Evolutionary conservation across 768 basidiomycete species (phyloP).

Genomic region (Hortiboletus flavorubellus): DNA sequence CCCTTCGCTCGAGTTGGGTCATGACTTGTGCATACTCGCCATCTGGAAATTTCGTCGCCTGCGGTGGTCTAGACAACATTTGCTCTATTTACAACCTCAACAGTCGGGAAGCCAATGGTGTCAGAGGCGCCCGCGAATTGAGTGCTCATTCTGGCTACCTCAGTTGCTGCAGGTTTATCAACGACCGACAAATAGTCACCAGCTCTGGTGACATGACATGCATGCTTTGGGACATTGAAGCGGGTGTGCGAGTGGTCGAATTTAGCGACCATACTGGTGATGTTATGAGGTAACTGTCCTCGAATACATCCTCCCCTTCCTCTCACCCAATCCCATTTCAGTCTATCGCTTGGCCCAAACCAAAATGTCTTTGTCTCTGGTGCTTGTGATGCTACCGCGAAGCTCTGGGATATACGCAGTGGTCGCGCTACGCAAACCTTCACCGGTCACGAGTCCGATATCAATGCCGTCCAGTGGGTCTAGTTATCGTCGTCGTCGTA

Average conservation of each 20-base stretch:
- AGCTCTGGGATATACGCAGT: conserved; percentile 98
- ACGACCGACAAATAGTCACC: conserved; percentile 97
- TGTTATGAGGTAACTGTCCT: conserved; percentile 86
- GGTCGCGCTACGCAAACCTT: conserved; percentile 99
- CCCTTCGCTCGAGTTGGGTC: conserved; percentile 96
- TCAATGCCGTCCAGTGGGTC: conserved; percentile 96
- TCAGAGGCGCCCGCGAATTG: conserved; percentile 90
- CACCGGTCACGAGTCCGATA: conserved; percentile 97
- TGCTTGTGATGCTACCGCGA: conserved; percentile 97
- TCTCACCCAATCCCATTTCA: conserved; percentile 32
- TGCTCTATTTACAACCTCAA: conserved; percentile 97
- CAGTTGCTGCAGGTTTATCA: conserved; percentile 97
- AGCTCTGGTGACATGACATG: conserved; percentile 99
- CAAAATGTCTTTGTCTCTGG: conserved; percentile 98
- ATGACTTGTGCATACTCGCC: conserved; percentile 99
- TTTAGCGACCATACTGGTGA: conserved; percentile 99
- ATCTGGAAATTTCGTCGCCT: conserved; percentile 95
- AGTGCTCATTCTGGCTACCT: conserved; percentile 98
- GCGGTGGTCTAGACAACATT: conserved; percentile 98
- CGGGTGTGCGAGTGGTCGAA: conserved; percentile 95
- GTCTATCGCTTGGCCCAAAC: conserved; percentile 91
- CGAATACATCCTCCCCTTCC: conserved; percentile 1
- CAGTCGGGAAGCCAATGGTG: conserved; percentile 65
- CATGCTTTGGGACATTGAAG: conserved; percentile 99
- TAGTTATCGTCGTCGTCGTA: conserved; percentile 1